Base-by-base conservation (phyloP, 192 early-diverging fungal species). In the Backusella liffmaniae region DNA sequence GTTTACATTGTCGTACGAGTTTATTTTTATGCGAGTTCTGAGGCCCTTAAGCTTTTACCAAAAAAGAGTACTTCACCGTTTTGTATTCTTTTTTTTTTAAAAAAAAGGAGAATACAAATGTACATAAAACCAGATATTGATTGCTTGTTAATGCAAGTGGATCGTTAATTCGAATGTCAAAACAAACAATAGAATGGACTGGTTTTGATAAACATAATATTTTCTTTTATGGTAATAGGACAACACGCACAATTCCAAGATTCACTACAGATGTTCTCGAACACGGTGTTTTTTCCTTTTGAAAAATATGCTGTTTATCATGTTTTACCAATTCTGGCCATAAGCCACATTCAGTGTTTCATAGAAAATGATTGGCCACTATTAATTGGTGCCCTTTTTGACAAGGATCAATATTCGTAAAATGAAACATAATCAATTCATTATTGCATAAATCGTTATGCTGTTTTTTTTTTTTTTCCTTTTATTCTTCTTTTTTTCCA, bases 391-490 rank as follows among this genome's bases (percentile, higher is more conserved):
- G 53, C 21, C 18, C 53, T 56, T 21, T 56, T 56, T 56, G 53
- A 56, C 53, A 56, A 56, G 53, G 53, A 56, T 56, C 21, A 56
- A 21, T 26, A 56, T 21, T 21, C 53, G 15, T 15, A 56, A 56
- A 56, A 21, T 56, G 53, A 56, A 56, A 56, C 53, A 56, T 56
- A 2, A 26, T 21, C 5, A 12, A 39, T 39, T 8, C 7, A 56
- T 56, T 23, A 56, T 56, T 56, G 53, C 53, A 56, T 56, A 56
- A 56, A 56, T 23, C 53, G n/a, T 56, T 23, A 56, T 56, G 53
- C 53, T 56, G 6, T 18, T 53, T 23, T 53, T 23, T 23, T n/a
- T 18, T 53, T 53, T 8, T 53, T n/a, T 21, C n/a, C n/a, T 53
- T 53, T n/a, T 53, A 3, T 21, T 8, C 8, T 56, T 21, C 8